Base-by-base conservation (phyloP, 2,329 filamentous ascomycete genomes). In the Exophiala viscosa region DNA sequence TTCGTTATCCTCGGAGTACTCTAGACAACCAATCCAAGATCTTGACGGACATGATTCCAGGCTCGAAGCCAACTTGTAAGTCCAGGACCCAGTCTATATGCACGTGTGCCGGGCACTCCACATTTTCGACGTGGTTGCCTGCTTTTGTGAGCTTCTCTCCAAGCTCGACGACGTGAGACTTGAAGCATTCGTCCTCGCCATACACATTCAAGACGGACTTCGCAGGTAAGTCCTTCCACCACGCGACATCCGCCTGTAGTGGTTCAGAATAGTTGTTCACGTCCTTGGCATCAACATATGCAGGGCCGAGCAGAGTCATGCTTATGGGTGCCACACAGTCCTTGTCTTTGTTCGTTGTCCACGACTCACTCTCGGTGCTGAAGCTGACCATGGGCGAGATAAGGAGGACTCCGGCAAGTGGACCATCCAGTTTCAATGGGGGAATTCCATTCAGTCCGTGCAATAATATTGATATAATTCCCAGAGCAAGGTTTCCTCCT, bases 61-160 rank as follows among this genome's bases (percentile, higher is more conserved):
- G 13, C 10, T 52, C 48, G 13, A 51, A 28, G 2, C 48, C 48
- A 11, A 36, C n/a, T 11, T 47, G 42, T 10, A 39, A 33, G 32
- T 55, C 52, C 5, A 55, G 48, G 2, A 55, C 45, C 35, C 52
- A 55, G 35, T 55, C 52, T 18, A 55, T 48, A 48, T 55, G 52
- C 15, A 55, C 52, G 11, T 55, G 48, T n/a, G 32, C 5, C 11
- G 48, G 52, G 31, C 52, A 55, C 28, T 51, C 52, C 7, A 55
- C 48, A 15, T 41, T 31, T 11, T 44, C 32, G 14, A 52, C 35
- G 9, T 39, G 9, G 4, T 33, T 34, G 2, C 52, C 52, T 10
- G 39, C 52, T 5, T 52, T 18, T 14, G 28, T 17, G 10, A 55
- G 20, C 38, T 44, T 48, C 8, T 40, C 13, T 9, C 48, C 44